phyloP scores from a whole-genome alignment of 768 basidiomycete genomes.

The Russula olivacea region DNA sequence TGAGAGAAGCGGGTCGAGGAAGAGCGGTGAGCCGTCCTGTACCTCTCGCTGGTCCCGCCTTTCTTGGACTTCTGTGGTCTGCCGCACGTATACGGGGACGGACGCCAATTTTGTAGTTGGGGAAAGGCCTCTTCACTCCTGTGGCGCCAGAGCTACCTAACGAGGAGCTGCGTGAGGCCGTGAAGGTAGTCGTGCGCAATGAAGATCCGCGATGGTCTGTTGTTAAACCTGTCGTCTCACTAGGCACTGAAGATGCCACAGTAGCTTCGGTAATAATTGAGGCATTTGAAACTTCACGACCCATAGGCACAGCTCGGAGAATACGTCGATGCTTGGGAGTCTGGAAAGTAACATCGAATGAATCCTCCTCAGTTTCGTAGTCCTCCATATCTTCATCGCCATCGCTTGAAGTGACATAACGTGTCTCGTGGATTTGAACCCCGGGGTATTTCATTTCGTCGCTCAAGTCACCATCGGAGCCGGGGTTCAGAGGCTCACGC shows the following conservation, averaged over 20 bases:
- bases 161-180: constrained; percentile 25
- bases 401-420: constrained; percentile 22
- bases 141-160: constrained; percentile 26
- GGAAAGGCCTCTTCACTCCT: constrained; percentile 29
- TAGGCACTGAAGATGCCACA: constrained; percentile 26
- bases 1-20: constrained; percentile 11
- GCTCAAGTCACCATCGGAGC: constrained; percentile 57
- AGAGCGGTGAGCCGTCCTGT: constrained; percentile 8
- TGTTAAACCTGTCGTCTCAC: constrained; percentile 28
- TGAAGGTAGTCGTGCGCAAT: constrained; percentile 30
- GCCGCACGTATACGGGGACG: constrained; percentile 11
- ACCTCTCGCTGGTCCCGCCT: background rate
- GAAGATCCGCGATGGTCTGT: constrained; percentile 32
- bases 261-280: constrained; percentile 24
- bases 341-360: constrained; percentile 59
- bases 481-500: constrained; percentile 54
- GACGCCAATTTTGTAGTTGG: constrained; percentile 14
- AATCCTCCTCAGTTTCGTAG: constrained; percentile 50
- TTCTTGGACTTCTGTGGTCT: constrained; percentile 13
- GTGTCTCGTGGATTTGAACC: constrained; percentile 34
- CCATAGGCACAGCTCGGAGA: constrained; percentile 24
- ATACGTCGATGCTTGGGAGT: constrained; percentile 45
- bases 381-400: constrained; percentile 28
- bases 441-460: constrained; percentile 40
- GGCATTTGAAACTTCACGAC: constrained; percentile 20